phyloP scores from a whole-genome alignment of 2,329 filamentous ascomycete species.

The Fusarium tuaranense region DNA sequence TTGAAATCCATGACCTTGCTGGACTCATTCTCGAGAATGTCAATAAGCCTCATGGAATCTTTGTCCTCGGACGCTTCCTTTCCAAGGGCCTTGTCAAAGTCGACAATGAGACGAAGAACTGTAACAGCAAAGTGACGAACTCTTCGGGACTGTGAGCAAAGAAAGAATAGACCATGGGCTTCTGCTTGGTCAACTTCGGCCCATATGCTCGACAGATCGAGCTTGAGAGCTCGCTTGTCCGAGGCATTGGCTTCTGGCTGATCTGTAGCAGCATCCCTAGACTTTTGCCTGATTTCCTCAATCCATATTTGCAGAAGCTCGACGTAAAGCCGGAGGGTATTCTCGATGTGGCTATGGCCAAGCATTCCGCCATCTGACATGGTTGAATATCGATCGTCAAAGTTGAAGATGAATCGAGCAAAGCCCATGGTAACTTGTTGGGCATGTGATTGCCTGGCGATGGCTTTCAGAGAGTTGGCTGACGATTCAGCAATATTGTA shows the following conservation, averaged over 20 bases:
- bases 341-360: slow-evolving; percentile 93
- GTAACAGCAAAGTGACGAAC: slow-evolving; percentile 93
- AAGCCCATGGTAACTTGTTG: slow-evolving; percentile 98
- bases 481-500: slow-evolving; percentile 92
- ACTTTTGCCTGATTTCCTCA: slow-evolving; percentile 91
- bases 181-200: slow-evolving; percentile 97
- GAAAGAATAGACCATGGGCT: slow-evolving; percentile 94
- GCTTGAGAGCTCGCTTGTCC: slow-evolving; percentile 79
- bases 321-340: slow-evolving; percentile 90
- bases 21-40: slow-evolving; percentile 91
- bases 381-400: slow-evolving; percentile 95
- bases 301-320: slow-evolving; percentile 97
- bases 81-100: slow-evolving; percentile 90
- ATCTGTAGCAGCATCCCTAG: slow-evolving; percentile 76
- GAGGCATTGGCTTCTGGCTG: slow-evolving; percentile 69
- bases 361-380: slow-evolving; percentile 99
- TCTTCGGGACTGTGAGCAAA: slow-evolving; percentile 93
- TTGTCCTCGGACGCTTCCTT: slow-evolving; percentile 70
- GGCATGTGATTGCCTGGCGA: slow-evolving; percentile 91
- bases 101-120: slow-evolving; percentile 89
- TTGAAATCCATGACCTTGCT: slow-evolving; percentile 91
- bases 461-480: slow-evolving; percentile 92
- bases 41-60: slow-evolving; percentile 81
- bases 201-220: slow-evolving; percentile 89
- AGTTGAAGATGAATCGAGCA: slow-evolving; percentile 97